Evolutionary conservation across 495 filamentous ascomycete species (phyloP).

Genomic region (Aspergillus saccharolyticus): DNA sequence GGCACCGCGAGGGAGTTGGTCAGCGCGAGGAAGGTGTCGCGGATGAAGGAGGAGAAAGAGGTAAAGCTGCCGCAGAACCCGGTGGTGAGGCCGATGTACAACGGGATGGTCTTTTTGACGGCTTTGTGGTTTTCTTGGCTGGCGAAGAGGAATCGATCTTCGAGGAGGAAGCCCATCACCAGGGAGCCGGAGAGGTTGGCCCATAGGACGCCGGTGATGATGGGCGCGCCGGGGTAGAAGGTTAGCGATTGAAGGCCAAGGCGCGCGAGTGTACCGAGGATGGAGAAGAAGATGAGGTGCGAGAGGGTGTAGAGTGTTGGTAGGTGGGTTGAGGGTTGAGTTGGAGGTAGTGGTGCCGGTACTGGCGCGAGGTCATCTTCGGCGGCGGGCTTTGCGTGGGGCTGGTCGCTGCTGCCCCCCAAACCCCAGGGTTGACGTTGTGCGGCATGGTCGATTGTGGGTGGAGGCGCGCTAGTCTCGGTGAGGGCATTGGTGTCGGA

Average conservation of each 20-base stretch:
- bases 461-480: conserved; percentile 12
- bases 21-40: conserved; percentile 78
- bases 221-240: conserved; percentile 71
- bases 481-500: background rate
- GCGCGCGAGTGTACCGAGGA: conserved; percentile 79
- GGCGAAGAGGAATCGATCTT: conserved; percentile 71
- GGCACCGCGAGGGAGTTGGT: conserved; percentile 65
- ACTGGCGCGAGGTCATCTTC: too few relatives aligned
- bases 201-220: conserved; percentile 75
- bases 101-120: conserved; percentile 75
- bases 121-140: conserved; percentile 47
- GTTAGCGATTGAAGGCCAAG: conserved; percentile 80
- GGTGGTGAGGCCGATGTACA: conserved; percentile 87
- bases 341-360: too few relatives aligned
- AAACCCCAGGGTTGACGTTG: conserved; percentile 14
- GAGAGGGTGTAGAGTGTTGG: conserved; percentile 63
- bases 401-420: conserved; percentile 9
- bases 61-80: conserved; percentile 94
- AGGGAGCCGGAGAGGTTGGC: conserved; percentile 83
- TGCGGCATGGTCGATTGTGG: conserved; percentile 10
- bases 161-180: conserved; percentile 78
- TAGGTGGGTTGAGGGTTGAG: background rate
- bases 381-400: conserved; percentile 6
- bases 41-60: conserved; percentile 84
- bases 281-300: conserved; percentile 81